phyloP scores from a whole-genome alignment of 306 rosid species.

The Glycine soja region DNA sequence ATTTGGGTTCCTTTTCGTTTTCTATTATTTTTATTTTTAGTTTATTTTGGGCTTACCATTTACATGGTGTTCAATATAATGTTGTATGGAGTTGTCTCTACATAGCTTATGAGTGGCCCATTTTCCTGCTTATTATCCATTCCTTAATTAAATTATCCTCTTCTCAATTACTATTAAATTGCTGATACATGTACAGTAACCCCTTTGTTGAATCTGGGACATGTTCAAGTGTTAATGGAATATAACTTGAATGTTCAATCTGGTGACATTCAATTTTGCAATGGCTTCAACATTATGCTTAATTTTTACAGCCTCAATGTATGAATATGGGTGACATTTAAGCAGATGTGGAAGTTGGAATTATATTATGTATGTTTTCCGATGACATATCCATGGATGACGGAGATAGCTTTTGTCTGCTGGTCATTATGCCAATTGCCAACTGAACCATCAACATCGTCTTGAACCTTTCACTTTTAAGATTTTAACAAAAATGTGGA shows the following conservation, averaged over 20 bases:
- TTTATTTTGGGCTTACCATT: neutral
- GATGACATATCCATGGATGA: conserved; percentile 1
- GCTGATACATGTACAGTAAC: neutral
- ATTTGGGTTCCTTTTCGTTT: conserved; percentile 32
- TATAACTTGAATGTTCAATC: neutral
- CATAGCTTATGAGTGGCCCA: neutral
- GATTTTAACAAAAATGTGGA: conserved; percentile 27
- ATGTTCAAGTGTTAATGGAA: neutral
- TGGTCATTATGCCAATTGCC: neutral
- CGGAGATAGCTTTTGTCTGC: neutral
- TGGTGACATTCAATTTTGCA: neutral
- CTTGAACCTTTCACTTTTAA: conserved; percentile 11
- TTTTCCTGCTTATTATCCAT: too few species aligned
- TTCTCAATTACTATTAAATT: too few species aligned
- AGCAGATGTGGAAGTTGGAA: neutral
- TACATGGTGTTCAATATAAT: conserved; percentile 18
- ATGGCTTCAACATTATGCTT: conserved; percentile 25
- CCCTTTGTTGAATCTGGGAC: conserved; percentile 13
- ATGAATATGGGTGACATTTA: neutral
- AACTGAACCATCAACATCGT: conserved; percentile 1
- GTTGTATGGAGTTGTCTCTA: conserved; percentile 16
- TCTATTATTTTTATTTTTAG: neutral
- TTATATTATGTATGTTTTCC: neutral
- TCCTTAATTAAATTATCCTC: conserved; percentile 8
- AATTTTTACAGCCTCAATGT: conserved; percentile 21